These are phyloP conservation scores for Apiospora phragmitis DNA, from an alignment of 2,329 filamentous ascomycete genomes.

Conservation along the genomic window DNA sequence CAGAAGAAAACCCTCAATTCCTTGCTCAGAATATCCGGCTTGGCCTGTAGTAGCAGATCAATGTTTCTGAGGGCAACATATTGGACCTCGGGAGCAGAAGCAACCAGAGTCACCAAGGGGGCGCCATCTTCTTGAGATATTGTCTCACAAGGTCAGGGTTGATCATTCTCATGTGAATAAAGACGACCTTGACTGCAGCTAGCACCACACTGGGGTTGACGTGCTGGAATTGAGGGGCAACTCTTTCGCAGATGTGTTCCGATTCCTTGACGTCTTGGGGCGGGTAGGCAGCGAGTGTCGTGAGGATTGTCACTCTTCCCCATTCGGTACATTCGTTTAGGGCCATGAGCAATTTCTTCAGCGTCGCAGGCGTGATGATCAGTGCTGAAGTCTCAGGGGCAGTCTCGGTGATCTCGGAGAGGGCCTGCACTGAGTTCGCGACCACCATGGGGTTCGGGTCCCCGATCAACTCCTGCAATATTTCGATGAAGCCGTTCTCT, in stretches of 20 bases:
- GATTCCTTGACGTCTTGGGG: slow-evolving; percentile 90
- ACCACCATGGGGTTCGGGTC: slow-evolving; percentile 99
- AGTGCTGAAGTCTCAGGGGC: slow-evolving; percentile 89
- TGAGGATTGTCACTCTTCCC: slow-evolving; percentile 92
- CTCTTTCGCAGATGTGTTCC: slow-evolving; percentile 96
- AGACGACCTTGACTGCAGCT: slow-evolving; percentile 97
- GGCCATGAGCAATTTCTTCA: slow-evolving; percentile 96
- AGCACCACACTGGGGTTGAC: slow-evolving; percentile 96
- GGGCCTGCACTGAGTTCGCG: slow-evolving; percentile 91
- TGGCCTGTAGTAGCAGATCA: slow-evolving; percentile 90
- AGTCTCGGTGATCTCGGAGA: slow-evolving; percentile 87
- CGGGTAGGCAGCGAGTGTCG: slow-evolving; percentile 85
- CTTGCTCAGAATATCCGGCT: slow-evolving; percentile 95
- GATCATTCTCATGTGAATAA: slow-evolving; percentile 89
- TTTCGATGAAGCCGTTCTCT: slow-evolving; percentile 95
- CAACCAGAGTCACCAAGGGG: slow-evolving; percentile 90
- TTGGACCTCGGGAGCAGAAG: slow-evolving; percentile 94
- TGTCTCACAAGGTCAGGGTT: slow-evolving; percentile 76
- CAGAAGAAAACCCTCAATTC: slow-evolving; percentile 98
- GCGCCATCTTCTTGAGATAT: slow-evolving; percentile 98
- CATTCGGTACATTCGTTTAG: slow-evolving; percentile 98
- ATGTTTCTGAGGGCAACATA: slow-evolving; percentile 97
- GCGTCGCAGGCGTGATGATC: slow-evolving; percentile 74
- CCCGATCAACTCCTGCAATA: slow-evolving; percentile 90
- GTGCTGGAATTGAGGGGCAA: slow-evolving; percentile 96